phyloP scores from a whole-genome alignment of 306 rosid genomes.

The Prunus kanzakura region DNA sequence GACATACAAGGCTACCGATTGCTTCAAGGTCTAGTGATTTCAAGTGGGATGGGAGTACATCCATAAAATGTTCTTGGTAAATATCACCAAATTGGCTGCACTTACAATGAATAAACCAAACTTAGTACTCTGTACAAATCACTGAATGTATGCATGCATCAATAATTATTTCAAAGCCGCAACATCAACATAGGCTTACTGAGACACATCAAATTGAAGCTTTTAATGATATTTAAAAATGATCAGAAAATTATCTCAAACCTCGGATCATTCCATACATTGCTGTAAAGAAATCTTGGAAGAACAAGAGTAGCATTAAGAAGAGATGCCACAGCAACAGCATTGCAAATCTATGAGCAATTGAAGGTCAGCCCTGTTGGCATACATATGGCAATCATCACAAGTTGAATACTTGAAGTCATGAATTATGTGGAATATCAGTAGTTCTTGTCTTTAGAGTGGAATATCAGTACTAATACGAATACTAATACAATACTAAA shows the following conservation, averaged over 20 bases:
- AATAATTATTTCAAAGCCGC: background rate
- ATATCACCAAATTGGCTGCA: constrained; percentile 95
- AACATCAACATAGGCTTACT: background rate
- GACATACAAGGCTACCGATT: constrained; percentile 75
- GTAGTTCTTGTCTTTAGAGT: no score
- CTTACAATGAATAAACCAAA: background rate
- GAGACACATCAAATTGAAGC: background rate
- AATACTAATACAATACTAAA: no score
- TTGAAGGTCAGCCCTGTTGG: constrained; percentile 25
- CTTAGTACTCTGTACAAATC: background rate
- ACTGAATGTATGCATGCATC: no score
- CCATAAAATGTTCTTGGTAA: constrained; percentile 75
- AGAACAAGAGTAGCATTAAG: constrained; percentile 85
- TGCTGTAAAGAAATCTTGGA: constrained; percentile 84
- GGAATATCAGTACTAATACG: no score
- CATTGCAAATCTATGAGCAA: constrained; percentile 84
- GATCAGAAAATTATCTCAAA: constrained; percentile 20
- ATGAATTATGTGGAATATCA: no score
- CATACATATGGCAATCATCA: background rate
- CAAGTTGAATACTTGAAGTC: constrained; percentile 27
- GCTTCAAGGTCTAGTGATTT: constrained; percentile 62
- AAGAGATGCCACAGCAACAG: constrained; percentile 84
- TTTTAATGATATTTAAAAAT: background rate
- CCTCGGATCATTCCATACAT: constrained; percentile 99
- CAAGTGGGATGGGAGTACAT: constrained; percentile 67